phyloP scores from a whole-genome alignment of 345 rosid species.

The Eucalyptus regnans region DNA sequence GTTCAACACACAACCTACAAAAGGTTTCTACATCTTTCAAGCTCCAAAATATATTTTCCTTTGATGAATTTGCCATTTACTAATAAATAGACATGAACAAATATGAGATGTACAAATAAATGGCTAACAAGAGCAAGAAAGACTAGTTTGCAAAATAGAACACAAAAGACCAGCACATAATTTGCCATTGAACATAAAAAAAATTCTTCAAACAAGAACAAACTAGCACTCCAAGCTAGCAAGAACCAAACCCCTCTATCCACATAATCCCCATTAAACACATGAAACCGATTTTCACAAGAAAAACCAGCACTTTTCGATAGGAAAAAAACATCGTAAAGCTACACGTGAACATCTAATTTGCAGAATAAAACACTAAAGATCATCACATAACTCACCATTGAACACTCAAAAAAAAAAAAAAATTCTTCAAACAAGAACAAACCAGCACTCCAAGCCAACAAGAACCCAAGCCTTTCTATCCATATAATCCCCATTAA shows the following conservation, averaged over 20 bases:
- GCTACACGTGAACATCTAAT: slow-evolving; percentile 74
- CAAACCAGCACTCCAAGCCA: slow-evolving; percentile 43
- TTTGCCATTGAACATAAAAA: slow-evolving; percentile 12
- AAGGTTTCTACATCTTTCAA: not conserved
- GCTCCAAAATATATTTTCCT: not conserved
- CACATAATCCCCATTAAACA: slow-evolving; percentile 91
- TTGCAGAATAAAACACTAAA: slow-evolving; percentile 54
- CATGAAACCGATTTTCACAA: slow-evolving; percentile 39
- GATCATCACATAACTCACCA: slow-evolving; percentile 4
- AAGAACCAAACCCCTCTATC: slow-evolving; percentile 95
- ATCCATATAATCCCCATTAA: slow-evolving; percentile 95
- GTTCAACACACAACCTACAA: too few species aligned
- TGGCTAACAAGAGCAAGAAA: not conserved
- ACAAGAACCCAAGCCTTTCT: slow-evolving; percentile 95
- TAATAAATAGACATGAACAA: not conserved
- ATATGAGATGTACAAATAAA: not conserved
- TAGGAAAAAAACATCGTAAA: slow-evolving; percentile 64
- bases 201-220: too few species aligned
- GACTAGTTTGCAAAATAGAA: not conserved
- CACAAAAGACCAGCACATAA: too few species aligned
- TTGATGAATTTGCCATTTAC: not conserved
- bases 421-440: not conserved
- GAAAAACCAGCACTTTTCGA: slow-evolving; percentile 62
- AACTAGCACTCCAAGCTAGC: slow-evolving; percentile 51
- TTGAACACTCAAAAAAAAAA: too few species aligned